Evolutionary conservation across 371 early-diverging fungal species (phyloP).

Genomic region (Syncephalastrum contaminatum): DNA sequence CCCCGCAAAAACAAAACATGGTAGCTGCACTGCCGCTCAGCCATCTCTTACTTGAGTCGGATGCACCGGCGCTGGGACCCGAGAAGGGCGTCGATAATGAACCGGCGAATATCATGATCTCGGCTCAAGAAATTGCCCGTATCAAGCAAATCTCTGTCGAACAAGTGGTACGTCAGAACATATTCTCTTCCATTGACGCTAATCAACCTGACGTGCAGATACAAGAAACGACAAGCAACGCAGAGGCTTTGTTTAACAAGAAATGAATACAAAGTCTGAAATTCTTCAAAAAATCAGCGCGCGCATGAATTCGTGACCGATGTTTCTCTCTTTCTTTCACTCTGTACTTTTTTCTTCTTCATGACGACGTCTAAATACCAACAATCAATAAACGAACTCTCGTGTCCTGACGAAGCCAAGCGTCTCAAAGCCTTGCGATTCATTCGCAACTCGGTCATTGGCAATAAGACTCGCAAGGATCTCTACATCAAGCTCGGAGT

Average conservation of each 20-base stretch:
- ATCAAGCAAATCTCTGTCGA: slow-evolving; percentile 54
- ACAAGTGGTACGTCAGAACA: slow-evolving; percentile 54
- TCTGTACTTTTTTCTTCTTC: slow-evolving; percentile 5
- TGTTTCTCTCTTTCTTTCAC: background rate
- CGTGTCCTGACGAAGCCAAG: slow-evolving; percentile 41
- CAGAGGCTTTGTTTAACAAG: slow-evolving; percentile 35
- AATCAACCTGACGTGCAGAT: slow-evolving; percentile 26
- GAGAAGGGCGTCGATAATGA: slow-evolving; percentile 57
- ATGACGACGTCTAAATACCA: slow-evolving; percentile 65
- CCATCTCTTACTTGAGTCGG: slow-evolving; percentile 64
- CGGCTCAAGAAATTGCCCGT: slow-evolving; percentile 55
- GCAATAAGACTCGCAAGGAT: slow-evolving; percentile 82
- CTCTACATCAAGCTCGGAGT: slow-evolving; percentile 70
- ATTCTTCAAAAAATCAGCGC: slow-evolving; percentile 26
- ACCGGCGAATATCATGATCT: slow-evolving; percentile 49
- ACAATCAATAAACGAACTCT: slow-evolving; percentile 54
- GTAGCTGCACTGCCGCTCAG: slow-evolving; percentile 52
- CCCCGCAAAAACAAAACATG: slow-evolving; percentile 46
- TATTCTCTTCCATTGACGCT: too few relatives aligned
- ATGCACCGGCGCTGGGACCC: slow-evolving; percentile 68
- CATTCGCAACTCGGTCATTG: slow-evolving; percentile 87
- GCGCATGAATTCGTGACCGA: slow-evolving; percentile 2
- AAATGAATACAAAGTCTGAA: slow-evolving; percentile 6
- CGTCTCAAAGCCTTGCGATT: slow-evolving; percentile 67
- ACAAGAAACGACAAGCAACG: slow-evolving; percentile 46